Evolutionary conservation across 768 basidiomycete species (phyloP).

Genomic region (Scleroderma citrinum): DNA sequence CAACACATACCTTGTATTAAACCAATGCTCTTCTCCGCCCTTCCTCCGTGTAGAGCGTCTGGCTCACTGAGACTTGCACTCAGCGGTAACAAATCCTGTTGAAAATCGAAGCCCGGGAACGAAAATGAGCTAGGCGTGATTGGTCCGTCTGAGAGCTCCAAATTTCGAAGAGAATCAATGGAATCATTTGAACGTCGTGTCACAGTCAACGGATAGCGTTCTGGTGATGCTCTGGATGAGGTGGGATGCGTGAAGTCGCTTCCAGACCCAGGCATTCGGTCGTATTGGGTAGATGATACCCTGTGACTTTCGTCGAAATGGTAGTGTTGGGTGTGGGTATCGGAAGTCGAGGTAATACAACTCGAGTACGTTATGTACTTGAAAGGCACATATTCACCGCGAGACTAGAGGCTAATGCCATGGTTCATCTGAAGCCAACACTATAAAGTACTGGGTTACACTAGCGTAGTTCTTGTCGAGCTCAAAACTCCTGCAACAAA

Average conservation of each 20-base stretch:
- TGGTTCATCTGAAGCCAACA: too few relatives aligned
- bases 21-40: slow-evolving; percentile 66
- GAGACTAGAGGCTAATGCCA: too few relatives aligned
- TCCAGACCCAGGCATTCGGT: slow-evolving; percentile 17
- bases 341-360: too few relatives aligned
- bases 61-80: slow-evolving; percentile 73
- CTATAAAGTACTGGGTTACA: too few relatives aligned
- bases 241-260: slow-evolving; percentile 13
- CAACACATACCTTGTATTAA: slow-evolving; percentile 61
- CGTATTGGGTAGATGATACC: not conserved
- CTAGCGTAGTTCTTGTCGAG: too few relatives aligned
- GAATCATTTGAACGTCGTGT: slow-evolving; percentile 41
- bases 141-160: slow-evolving; percentile 72
- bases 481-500: too few relatives aligned
- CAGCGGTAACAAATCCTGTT: slow-evolving; percentile 70
- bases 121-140: slow-evolving; percentile 55
- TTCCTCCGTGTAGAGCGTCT: slow-evolving; percentile 41
- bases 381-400: too few relatives aligned
- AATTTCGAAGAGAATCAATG: slow-evolving; percentile 66
- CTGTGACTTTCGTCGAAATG: not conserved
- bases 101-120: slow-evolving; percentile 72
- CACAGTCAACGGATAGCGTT: slow-evolving; percentile 7
- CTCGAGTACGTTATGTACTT: too few relatives aligned
- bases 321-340: too few relatives aligned
- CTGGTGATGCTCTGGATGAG: slow-evolving; percentile 8